A percentile compares a stretch with the other conserved stretches of the same genome.
Evolutionary conservation across 768 basidiomycete genomes (phyloP).

Genomic region (Leccinellum albellum): DNA sequence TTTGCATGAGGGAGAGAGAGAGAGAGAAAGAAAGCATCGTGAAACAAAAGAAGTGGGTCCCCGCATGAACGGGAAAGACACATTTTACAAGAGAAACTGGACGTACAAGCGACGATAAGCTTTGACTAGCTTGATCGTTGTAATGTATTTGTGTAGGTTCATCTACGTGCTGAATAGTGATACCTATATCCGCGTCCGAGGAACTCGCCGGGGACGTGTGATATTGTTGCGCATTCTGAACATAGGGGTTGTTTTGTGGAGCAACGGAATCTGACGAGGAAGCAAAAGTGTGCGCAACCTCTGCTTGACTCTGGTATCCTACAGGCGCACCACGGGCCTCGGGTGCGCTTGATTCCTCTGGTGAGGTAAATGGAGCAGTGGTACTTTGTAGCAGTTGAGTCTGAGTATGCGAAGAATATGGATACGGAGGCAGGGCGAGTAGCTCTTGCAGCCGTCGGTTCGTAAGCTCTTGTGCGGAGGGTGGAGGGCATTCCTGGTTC

Average conservation of each 20-base stretch:
- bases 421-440: conserved; percentile 12
- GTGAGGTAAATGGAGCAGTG: background rate
- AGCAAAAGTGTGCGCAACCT: conserved; percentile 2
- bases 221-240: conserved; percentile 6
- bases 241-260: conserved; percentile 1
- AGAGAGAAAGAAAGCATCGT: too few species aligned
- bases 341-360: background rate
- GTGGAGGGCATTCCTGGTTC: background rate
- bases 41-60: background rate
- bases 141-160: conserved; percentile 11
- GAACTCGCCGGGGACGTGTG: background rate
- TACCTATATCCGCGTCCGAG: conserved; percentile 10
- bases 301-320: conserved; percentile 1
- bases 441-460: conserved; percentile 25
- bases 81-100: background rate
- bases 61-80: background rate
- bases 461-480: conserved; percentile 8
- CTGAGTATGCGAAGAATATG: background rate
- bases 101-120: conserved; percentile 27
- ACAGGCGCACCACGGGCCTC: background rate
- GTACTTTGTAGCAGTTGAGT: background rate
- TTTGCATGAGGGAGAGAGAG: background rate
- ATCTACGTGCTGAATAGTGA: conserved; percentile 14
- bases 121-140: conserved; percentile 12
- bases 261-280: background rate